These are phyloP conservation scores for Talaromyces albobiverticillius DNA, from an alignment of 2,329 filamentous ascomycete species.

Conservation along the genomic window DNA sequence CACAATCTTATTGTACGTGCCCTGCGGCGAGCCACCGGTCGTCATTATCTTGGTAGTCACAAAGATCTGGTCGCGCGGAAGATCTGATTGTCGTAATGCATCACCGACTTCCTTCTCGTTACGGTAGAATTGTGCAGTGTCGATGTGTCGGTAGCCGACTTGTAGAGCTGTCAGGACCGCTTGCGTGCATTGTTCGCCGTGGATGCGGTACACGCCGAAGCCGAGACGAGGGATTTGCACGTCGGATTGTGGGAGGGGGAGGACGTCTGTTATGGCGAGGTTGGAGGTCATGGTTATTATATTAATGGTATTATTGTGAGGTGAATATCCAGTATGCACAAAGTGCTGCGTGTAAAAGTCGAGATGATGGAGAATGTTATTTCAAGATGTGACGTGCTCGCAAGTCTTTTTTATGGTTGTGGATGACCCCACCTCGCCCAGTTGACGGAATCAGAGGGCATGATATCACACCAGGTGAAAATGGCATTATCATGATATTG, in stretches of 20 bases:
- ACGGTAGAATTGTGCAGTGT: constrained; percentile 64
- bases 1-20: constrained; percentile 57
- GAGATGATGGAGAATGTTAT: too few species aligned
- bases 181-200: constrained; percentile 51
- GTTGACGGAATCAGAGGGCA: constrained; percentile 5
- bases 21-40: constrained; percentile 53
- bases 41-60: constrained; percentile 68
- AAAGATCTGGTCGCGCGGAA: constrained; percentile 58
- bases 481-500: too few species aligned
- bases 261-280: constrained; percentile 46
- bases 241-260: constrained; percentile 50
- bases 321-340: too few species aligned
- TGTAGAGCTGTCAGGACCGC: constrained; percentile 58
- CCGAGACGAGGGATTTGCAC: constrained; percentile 63
- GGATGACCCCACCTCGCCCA: constrained; percentile 7
- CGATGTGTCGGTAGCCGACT: constrained; percentile 54
- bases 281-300: constrained; percentile 31
- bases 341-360: too few species aligned
- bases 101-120: constrained; percentile 67
- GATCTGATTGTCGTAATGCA: constrained; percentile 56
- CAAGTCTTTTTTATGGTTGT: neutral
- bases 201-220: constrained; percentile 68
- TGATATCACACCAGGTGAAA: too few species aligned
- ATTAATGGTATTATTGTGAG: neutral
- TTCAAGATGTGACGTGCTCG: neutral